Base-by-base conservation (phyloP, 2,329 filamentous ascomycete genomes). In the Aspergillus terreus region DNA sequence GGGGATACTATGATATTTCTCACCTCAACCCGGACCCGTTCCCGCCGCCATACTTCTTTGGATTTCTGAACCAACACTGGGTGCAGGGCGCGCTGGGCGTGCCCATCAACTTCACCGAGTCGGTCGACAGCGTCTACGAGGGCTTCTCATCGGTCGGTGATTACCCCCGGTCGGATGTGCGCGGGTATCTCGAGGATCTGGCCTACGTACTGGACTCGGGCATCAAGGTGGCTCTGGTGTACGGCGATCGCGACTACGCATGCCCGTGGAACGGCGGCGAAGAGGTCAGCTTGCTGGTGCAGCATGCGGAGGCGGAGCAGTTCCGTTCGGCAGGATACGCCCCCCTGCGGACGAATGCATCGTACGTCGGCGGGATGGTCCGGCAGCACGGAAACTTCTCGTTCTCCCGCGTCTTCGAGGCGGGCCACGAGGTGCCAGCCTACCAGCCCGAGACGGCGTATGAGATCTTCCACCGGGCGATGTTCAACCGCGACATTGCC, bases 191-290 rank as follows among this genome's bases (percentile, higher is more conserved):
- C 3, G 58, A 65, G 11, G 64, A 72, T 33, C 49, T 72, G 3
- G 65, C 58, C 1, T 80, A 78, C 52, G 69, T 85, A 1, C 74
- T 85, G 6, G 81, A 84, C 47, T 70, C 72, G 14, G 80, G 80
- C 7, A 73, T 84, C 47, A 81, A 81, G 54, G 80, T 84, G 3
- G 73, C 79, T 38, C 65, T 84, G 25, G 71, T 82, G 36, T 82
- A 83, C 58, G 82, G 82, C 2, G 82, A 84, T 60, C 73, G 78
- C 2, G 82, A 84, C 61, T 84, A 76, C 57, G 73, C 75, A 2
- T 80, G 78, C 60, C 80, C 81, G 56, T 84, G 81, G 82, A 69
- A 81, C 19, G 81, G 80, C 7, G 81, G 79, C 43, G 80, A 84
- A 59, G 64, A 70, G 5, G 74, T 77, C 6, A 78, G 76, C 49